Conservation (phyloP, 805 yeast species). For the Tetrapisispora namnaoensis region DNA sequence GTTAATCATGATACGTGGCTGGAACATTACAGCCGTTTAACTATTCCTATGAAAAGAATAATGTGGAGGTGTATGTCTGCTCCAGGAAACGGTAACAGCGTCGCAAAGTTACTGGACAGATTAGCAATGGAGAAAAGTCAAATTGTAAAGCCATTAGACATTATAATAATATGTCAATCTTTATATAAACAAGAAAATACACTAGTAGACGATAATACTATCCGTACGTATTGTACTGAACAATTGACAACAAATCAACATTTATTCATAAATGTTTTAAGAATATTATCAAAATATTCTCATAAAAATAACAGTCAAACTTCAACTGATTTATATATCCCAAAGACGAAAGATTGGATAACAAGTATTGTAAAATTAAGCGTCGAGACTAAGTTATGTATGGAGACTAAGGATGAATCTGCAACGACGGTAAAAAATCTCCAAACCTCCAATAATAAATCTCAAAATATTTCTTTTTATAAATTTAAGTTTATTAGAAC, state of each 20-base stretch:
- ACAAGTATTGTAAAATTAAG: constrained; percentile 20
- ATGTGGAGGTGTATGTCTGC: constrained; percentile 20
- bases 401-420: constrained; percentile 2
- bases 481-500: constrained; percentile 24
- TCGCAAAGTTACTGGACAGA: background rate
- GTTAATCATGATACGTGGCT: constrained; percentile 12
- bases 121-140: background rate
- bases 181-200: constrained; percentile 16
- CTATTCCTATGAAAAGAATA: constrained; percentile 14
- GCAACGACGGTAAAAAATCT: background rate
- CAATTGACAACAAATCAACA: constrained; percentile 12
- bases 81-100: background rate
- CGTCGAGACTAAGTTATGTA: constrained; percentile 15
- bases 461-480: constrained; percentile 7
- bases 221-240: background rate
- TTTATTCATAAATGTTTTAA: constrained; percentile 14
- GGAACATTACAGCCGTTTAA: constrained; percentile 8
- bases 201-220: background rate
- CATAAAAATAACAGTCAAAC: background rate
- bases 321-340: background rate
- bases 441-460: background rate
- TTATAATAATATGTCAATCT: constrained; percentile 21
- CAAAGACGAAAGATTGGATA: constrained; percentile 8
- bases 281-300: constrained; percentile 10
- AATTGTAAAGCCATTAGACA: constrained; percentile 8